Percentiles rank a stretch among this genome's conserved stretches.
Conservation (phyloP, 306 rosid genomes). For the Dalbergia oliveri region DNA sequence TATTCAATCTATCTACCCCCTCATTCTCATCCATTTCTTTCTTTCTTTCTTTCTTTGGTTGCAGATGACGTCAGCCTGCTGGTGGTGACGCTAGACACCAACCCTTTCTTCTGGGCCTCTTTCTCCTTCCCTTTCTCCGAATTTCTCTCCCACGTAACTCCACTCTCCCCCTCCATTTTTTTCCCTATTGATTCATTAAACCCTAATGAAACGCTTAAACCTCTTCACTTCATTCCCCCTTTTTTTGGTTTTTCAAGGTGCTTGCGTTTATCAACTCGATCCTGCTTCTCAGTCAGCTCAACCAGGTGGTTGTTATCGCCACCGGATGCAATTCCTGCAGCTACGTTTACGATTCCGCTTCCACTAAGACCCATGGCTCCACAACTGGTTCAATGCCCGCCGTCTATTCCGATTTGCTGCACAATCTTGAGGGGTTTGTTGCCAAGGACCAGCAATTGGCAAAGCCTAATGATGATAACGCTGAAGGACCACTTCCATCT, state of each 20-base stretch:
- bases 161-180: background rate
- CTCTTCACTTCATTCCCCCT: background rate
- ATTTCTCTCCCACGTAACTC: slow-evolving; percentile 81
- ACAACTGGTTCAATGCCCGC: slow-evolving; percentile 76
- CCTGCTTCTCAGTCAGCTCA: slow-evolving; percentile 81
- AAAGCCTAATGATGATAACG: slow-evolving; percentile 33
- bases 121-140: slow-evolving; percentile 75
- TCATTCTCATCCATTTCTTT: background rate
- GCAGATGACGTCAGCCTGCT: slow-evolving; percentile 94
- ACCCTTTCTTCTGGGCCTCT: slow-evolving; percentile 87
- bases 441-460: slow-evolving; percentile 64
- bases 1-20: background rate
- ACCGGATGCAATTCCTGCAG: slow-evolving; percentile 86
- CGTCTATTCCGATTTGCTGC: slow-evolving; percentile 71
- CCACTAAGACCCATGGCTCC: slow-evolving; percentile 54
- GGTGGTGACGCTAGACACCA: slow-evolving; percentile 82
- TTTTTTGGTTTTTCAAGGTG: slow-evolving; percentile 51
- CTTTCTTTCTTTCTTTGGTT: slow-evolving; percentile 41
- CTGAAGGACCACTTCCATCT: slow-evolving; percentile 61
- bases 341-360: slow-evolving; percentile 78
- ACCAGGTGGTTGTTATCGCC: slow-evolving; percentile 86
- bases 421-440: slow-evolving; percentile 70
- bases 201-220: background rate
- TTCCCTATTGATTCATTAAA: background rate
- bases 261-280: slow-evolving; percentile 85